A percentile compares a stretch with the other conserved stretches of the same genome.
Conservation (phyloP, 495 filamentous ascomycete species). For the Hypomontagnella monticulosa region DNA sequence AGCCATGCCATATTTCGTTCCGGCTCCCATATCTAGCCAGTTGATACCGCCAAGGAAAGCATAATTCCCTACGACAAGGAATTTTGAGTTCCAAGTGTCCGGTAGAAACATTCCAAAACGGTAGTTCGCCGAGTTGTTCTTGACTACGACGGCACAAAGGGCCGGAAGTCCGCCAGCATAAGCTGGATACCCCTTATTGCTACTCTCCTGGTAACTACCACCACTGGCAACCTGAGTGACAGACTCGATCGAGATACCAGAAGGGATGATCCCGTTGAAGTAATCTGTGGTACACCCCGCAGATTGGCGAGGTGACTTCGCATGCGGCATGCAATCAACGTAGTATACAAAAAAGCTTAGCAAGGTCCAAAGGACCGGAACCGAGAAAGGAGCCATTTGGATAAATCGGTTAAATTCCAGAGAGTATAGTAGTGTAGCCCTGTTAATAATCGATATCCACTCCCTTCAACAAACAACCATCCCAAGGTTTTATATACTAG, state of each 20-base stretch:
- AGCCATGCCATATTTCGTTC: conserved; percentile 60
- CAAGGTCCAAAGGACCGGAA: conserved; percentile 14
- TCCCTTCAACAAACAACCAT: conserved; percentile 1
- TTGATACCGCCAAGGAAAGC: conserved; percentile 61
- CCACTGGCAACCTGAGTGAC: too few species aligned
- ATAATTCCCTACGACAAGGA: conserved; percentile 56
- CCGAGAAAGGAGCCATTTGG: conserved; percentile 25
- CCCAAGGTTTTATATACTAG: conserved; percentile 18
- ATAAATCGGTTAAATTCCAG: conserved; percentile 25
- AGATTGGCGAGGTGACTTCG: conserved; percentile 36
- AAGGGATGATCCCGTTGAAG: conserved; percentile 33
- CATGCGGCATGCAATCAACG: conserved; percentile 23
- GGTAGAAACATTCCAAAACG: conserved; percentile 66
- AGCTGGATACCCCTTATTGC: conserved; percentile 54
- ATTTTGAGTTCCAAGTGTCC: conserved; percentile 56
- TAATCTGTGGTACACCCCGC: conserved; percentile 31
- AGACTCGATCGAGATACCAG: conserved; percentile 31
- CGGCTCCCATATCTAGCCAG: conserved; percentile 61
- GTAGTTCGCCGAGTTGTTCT: conserved; percentile 58
- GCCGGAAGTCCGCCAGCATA: conserved; percentile 54
- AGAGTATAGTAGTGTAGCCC: neutral
- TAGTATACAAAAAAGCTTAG: conserved; percentile 28
- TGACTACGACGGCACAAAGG: conserved; percentile 59
- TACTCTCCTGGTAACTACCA: conserved; percentile 40
- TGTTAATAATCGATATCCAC: conserved; percentile 4